phyloP scores from a whole-genome alignment of 805 yeast species.

The Lipomyces mesembrius region DNA sequence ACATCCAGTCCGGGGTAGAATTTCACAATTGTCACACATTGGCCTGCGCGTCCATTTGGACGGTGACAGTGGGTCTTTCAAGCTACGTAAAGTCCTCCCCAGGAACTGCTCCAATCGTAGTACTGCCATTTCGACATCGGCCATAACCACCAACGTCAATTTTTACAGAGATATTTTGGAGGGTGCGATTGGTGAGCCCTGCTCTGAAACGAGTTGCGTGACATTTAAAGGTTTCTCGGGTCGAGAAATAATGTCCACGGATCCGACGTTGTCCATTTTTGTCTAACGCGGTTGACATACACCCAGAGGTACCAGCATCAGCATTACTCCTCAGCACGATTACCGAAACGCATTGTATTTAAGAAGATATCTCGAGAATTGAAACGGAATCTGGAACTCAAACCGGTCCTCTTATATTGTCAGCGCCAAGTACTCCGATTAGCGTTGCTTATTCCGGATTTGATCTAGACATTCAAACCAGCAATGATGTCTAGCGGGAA shows the following conservation, averaged over 20 bases:
- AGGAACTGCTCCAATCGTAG: no score
- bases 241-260: neutral
- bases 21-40: neutral
- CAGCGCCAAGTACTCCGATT: neutral
- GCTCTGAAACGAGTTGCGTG: neutral
- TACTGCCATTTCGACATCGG: neutral
- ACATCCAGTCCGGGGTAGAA: neutral
- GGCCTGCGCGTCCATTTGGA: neutral
- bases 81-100: no score
- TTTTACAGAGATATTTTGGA: neutral
- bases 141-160: neutral
- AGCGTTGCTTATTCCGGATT: neutral
- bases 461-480: neutral
- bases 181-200: neutral
- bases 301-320: neutral
- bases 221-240: neutral
- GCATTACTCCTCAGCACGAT: neutral
- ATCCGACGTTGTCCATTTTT: neutral
- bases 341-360: neutral
- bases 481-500: slow-evolving; percentile 31
- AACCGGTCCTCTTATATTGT: neutral
- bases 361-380: neutral
- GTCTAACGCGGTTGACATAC: neutral
- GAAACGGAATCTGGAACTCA: neutral
- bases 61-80: neutral